Evolutionary conservation across 2,329 filamentous ascomycete genomes (phyloP).

Genomic region (Xylariaceae sp.): DNA sequence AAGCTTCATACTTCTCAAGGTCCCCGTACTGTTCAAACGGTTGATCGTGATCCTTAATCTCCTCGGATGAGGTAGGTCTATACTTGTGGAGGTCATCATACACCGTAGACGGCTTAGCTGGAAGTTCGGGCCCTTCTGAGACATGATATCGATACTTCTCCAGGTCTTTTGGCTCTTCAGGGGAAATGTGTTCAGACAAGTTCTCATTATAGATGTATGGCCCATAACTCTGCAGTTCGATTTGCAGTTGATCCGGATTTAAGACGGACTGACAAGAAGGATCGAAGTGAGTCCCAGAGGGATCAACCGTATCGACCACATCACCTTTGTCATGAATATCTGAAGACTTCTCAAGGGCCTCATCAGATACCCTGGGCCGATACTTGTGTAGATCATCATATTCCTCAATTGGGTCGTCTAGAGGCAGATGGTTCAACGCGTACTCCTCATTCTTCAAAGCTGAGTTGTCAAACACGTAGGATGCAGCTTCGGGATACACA

Average conservation of each 20-base stretch:
- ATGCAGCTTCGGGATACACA: neutral
- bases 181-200: conserved; percentile 29
- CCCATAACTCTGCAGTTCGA: conserved; percentile 49
- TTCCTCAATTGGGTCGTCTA: conserved; percentile 39
- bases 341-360: conserved; percentile 28
- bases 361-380: conserved; percentile 34
- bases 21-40: conserved; percentile 48
- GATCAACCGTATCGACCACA: conserved; percentile 35
- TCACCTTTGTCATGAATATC: conserved; percentile 38
- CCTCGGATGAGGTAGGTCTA: conserved; percentile 33
- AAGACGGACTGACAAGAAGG: conserved; percentile 27
- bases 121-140: neutral
- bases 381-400: conserved; percentile 48
- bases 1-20: conserved; percentile 48
- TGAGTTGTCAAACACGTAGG: conserved; percentile 13
- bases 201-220: conserved; percentile 48
- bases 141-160: conserved; percentile 46
- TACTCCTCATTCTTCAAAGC: conserved; percentile 41
- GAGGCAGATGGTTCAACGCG: conserved; percentile 41
- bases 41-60: conserved; percentile 35
- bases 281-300: conserved; percentile 43
- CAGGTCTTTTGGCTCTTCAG: conserved; percentile 46
- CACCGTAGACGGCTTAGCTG: conserved; percentile 28
- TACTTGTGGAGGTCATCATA: conserved; percentile 53
- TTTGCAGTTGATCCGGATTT: conserved; percentile 37